A percentile compares a stretch with the other conserved stretches of the same genome.
phyloP scores from a whole-genome alignment of 2,329 filamentous ascomycete genomes.

The Ceratocystiopsis brevicomis region DNA sequence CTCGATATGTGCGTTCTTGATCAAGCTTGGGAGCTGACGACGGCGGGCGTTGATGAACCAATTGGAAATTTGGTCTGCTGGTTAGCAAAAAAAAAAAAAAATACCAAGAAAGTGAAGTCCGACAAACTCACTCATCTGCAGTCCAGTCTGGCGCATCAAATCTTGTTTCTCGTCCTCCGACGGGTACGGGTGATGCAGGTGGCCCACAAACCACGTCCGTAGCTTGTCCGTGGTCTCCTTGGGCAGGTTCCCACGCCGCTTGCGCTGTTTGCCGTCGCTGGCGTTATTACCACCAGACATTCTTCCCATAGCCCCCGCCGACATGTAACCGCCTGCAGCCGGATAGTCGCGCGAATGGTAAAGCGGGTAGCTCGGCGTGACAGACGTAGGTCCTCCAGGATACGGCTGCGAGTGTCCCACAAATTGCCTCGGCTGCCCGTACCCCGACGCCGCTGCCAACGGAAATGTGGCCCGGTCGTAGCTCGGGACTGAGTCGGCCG shows the following conservation, averaged over 20 bases:
- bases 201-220: slow-evolving; percentile 59
- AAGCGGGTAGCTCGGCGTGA: neutral
- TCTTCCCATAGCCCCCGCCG: neutral
- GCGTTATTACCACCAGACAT: slow-evolving; percentile 9
- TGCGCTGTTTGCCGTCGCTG: slow-evolving; percentile 32
- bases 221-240: slow-evolving; percentile 75
- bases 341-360: slow-evolving; percentile 18
- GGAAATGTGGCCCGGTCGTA: neutral
- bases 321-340: slow-evolving; percentile 20
- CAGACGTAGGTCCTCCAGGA: neutral
- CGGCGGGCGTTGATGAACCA: slow-evolving; percentile 67
- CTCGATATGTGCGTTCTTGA: slow-evolving; percentile 35
- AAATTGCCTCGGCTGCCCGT: neutral
- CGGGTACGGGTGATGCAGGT: slow-evolving; percentile 66
- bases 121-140: slow-evolving; percentile 53
- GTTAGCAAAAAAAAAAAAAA: slow-evolving; percentile 3
- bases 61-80: slow-evolving; percentile 50
- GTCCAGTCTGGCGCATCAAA: slow-evolving; percentile 54
- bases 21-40: slow-evolving; percentile 42
- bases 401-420: neutral
- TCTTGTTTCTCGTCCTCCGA: slow-evolving; percentile 76
- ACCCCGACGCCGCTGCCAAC: neutral
- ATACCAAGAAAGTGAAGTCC: slow-evolving; percentile 1
- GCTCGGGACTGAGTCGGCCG: neutral
- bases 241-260: slow-evolving; percentile 69